phyloP scores from a whole-genome alignment of 1,284 basidiomycete species.

The Sanghuangporus weigelae region DNA sequence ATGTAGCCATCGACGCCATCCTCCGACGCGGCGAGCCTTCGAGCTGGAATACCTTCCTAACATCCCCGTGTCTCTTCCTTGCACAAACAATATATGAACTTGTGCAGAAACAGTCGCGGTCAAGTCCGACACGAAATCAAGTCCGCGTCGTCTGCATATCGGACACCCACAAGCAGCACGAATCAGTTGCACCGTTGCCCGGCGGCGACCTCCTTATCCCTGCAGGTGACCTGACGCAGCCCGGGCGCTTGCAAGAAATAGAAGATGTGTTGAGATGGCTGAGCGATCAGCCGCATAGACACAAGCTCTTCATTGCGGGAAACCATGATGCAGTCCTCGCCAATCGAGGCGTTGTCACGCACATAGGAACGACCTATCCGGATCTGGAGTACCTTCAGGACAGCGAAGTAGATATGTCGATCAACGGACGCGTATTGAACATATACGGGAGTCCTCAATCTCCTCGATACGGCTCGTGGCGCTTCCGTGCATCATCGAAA shows the following conservation, averaged over 20 bases:
- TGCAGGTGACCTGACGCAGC: constrained; percentile 19
- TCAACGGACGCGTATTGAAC: constrained; percentile 26
- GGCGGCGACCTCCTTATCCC: constrained; percentile 21
- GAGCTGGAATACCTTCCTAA: background rate
- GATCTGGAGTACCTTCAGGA: constrained; percentile 30
- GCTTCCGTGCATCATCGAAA: constrained; percentile 27
- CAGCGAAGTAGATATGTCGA: constrained; percentile 21
- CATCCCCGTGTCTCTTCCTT: background rate
- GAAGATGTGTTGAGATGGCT: constrained; percentile 22
- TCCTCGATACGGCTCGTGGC: constrained; percentile 29
- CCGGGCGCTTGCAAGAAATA: constrained; percentile 18
- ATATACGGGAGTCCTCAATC: constrained; percentile 35
- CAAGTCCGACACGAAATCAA: background rate
- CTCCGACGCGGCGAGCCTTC: background rate
- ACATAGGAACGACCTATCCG: constrained; percentile 15
- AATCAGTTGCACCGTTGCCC: constrained; percentile 9
- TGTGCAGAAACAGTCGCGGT: background rate
- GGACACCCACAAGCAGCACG: constrained; percentile 18
- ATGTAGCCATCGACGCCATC: background rate
- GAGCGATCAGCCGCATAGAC: constrained; percentile 28
- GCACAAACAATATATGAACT: background rate
- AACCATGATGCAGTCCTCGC: constrained; percentile 34
- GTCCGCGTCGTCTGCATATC: constrained; percentile 20
- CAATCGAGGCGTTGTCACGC: background rate
- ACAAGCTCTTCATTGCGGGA: constrained; percentile 38